Conservation (phyloP, 2,329 filamentous ascomycete species). For the Penicillium glabrum region DNA sequence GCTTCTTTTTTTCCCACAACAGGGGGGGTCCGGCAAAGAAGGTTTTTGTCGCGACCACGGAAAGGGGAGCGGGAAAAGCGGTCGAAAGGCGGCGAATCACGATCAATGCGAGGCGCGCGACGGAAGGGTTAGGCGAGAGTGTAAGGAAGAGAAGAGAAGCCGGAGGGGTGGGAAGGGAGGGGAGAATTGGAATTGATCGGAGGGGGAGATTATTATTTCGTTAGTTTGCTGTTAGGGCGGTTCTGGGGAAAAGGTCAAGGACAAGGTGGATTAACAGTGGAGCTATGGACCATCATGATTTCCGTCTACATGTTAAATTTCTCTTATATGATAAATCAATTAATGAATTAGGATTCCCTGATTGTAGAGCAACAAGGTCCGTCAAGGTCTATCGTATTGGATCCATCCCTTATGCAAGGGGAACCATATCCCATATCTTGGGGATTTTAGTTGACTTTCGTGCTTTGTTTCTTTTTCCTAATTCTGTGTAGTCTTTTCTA, state of each 20-base stretch:
- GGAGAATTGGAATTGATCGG: background rate
- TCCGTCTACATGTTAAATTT: background rate
- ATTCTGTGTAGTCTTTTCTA: background rate
- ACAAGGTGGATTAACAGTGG: constrained; percentile 15
- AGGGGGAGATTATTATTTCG: constrained; percentile 18
- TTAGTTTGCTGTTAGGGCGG: constrained; percentile 16
- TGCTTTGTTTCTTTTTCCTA: background rate
- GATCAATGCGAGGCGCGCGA: background rate
- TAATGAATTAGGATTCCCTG: background rate
- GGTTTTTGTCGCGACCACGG: constrained; percentile 1
- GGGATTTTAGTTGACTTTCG: background rate
- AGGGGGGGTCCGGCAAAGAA: background rate
- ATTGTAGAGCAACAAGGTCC: background rate
- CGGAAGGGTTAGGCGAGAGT: background rate
- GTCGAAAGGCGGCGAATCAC: background rate
- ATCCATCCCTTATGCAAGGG: constrained; percentile 4
- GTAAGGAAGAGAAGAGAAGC: background rate
- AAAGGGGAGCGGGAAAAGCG: constrained; percentile 5
- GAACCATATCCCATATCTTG: constrained; percentile 1
- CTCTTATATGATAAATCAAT: background rate
- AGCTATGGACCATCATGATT: constrained; percentile 5
- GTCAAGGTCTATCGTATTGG: background rate
- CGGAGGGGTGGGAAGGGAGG: background rate
- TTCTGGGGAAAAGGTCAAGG: constrained; percentile 17
- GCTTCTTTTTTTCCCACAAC: background rate